phyloP scores from a whole-genome alignment of 768 basidiomycete species.

The Suillus americanus region DNA sequence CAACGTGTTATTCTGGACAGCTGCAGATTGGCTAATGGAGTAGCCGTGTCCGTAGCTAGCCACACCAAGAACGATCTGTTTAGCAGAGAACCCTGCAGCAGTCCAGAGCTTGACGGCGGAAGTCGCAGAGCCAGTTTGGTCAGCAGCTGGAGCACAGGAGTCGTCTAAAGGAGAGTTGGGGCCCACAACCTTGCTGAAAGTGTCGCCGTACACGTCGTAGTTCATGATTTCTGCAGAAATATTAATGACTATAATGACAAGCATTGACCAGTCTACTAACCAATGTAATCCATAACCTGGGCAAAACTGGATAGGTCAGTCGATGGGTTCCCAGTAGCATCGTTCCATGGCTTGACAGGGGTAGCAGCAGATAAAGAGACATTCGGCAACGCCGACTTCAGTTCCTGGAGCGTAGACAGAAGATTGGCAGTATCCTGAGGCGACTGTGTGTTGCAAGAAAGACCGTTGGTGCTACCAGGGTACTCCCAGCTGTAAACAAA shows the following conservation, averaged over 20 bases:
- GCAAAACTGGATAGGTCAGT: conserved; percentile 68
- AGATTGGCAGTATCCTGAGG: conserved; percentile 75
- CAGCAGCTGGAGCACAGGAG: conserved; percentile 57
- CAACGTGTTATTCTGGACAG: conserved; percentile 31
- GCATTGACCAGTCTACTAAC: conserved; percentile 33
- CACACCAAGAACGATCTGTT: conserved; percentile 79
- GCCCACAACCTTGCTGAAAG: conserved; percentile 56
- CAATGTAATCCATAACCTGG: conserved; percentile 71
- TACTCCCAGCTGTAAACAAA: conserved; percentile 78
- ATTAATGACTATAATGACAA: conserved; percentile 6
- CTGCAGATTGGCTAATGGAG: conserved; percentile 28
- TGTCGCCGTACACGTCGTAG: conserved; percentile 59
- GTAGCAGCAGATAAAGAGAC: conserved; percentile 75
- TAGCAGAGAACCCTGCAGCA: conserved; percentile 69
- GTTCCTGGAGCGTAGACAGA: conserved; percentile 70
- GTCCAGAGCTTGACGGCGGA: conserved; percentile 77
- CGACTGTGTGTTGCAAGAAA: conserved; percentile 67
- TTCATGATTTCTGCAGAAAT: conserved; percentile 60
- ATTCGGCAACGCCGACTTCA: conserved; percentile 55
- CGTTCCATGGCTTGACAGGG: conserved; percentile 64
- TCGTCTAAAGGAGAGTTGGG: conserved; percentile 86
- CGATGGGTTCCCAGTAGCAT: conserved; percentile 52
- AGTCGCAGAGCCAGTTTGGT: conserved; percentile 73
- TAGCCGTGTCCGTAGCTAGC: conserved; percentile 84
- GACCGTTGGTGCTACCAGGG: conserved; percentile 58